These are phyloP conservation scores for Zelonia costaricensis DNA, from an alignment of 208 protist species.

Conservation along the genomic window DNA sequence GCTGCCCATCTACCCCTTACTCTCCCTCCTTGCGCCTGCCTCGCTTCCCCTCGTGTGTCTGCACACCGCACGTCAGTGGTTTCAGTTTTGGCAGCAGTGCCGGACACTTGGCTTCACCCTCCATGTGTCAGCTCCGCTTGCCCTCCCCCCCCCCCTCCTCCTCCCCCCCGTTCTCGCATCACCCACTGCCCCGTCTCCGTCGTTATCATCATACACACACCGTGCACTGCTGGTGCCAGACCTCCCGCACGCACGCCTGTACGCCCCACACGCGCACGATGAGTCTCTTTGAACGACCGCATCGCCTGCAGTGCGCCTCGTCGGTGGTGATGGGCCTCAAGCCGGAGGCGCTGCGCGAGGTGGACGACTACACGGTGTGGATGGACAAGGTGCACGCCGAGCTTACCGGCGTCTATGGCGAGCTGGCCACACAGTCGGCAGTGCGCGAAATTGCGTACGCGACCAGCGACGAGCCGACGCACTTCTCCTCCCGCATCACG, in stretches of 20 bases:
- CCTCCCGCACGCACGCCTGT: not conserved
- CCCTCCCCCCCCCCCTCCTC: not conserved
- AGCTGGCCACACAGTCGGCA: not conserved
- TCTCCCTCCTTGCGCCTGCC: too few species aligned
- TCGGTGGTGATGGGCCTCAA: conserved; percentile 56
- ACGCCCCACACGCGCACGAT: conserved; percentile 13
- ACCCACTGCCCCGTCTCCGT: not conserved
- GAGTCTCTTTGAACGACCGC: conserved; percentile 63
- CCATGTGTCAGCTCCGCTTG: not conserved
- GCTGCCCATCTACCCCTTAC: too few species aligned
- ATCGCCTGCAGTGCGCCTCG: conserved; percentile 36
- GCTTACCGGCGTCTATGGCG: conserved; percentile 45
- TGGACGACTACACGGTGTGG: conserved; percentile 45
- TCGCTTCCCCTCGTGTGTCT: too few species aligned
- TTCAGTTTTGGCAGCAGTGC: too few species aligned
- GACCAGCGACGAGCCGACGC: conserved; percentile 22
- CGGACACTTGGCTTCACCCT: not conserved
- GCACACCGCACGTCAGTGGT: too few species aligned
- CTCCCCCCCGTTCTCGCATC: not conserved
- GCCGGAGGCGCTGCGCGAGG: conserved; percentile 35
- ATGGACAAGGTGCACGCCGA: conserved; percentile 43
- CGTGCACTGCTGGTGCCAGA: not conserved
- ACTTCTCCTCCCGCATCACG: conserved; percentile 46
- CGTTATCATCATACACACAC: not conserved
- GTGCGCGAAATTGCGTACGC: conserved; percentile 47